These are phyloP conservation scores for Myriosclerotinia curreyana DNA, from an alignment of 2,329 filamentous ascomycete species.

Conservation along the genomic window DNA sequence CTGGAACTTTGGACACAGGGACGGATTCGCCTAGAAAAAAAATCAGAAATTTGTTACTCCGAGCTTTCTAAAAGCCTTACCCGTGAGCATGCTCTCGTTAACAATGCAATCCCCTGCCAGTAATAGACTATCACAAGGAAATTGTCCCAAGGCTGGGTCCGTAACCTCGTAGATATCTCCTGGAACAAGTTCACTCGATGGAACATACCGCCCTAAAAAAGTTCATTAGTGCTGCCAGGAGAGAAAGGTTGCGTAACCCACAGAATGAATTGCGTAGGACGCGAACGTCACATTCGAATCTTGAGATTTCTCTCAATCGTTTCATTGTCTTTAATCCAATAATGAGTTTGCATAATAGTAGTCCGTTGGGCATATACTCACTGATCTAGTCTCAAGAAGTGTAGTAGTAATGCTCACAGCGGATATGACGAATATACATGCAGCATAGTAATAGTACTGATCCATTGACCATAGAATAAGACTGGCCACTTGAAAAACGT, in stretches of 20 bases:
- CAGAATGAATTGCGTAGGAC: conserved; percentile 95
- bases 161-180: conserved; percentile 97
- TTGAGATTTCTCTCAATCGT: conserved; percentile 83
- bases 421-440: conserved; percentile 93
- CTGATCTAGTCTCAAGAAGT: conserved; percentile 81
- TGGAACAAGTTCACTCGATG: conserved; percentile 84
- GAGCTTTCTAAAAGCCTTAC: conserved; percentile 37
- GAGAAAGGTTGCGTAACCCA: conserved; percentile 42
- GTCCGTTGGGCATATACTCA: conserved; percentile 43
- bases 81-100: conserved; percentile 98
- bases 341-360: conserved; percentile 19
- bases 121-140: conserved; percentile 88
- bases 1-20: conserved; percentile 87
- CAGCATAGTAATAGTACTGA: conserved; percentile 96
- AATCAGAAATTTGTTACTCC: conserved; percentile 19
- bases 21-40: conserved; percentile 73
- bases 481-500: conserved; percentile 96
- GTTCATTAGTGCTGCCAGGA: conserved; percentile 15
- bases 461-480: conserved; percentile 92
- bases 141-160: conserved; percentile 81
- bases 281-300: conserved; percentile 91
- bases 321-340: conserved; percentile 67
- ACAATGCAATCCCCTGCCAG: conserved; percentile 95
- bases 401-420: conserved; percentile 88
- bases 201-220: conserved; percentile 69